Evolutionary conservation across 352 stramenopile species (phyloP).

Genomic region (Thalassiosira mediterranea): DNA sequence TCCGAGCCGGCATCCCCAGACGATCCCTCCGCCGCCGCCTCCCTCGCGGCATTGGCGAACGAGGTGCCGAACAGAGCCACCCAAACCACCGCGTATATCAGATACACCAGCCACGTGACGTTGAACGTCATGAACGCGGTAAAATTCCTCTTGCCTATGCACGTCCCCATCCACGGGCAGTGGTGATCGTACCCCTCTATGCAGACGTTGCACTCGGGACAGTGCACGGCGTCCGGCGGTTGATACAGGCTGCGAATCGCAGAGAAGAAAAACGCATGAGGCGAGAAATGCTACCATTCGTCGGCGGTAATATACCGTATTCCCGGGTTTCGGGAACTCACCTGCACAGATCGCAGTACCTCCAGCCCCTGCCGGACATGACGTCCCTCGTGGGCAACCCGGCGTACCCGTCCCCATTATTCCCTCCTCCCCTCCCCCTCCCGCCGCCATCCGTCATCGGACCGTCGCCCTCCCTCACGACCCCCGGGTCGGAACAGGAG

Average conservation of each 20-base stretch:
- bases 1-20: too few relatives aligned
- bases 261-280: background rate
- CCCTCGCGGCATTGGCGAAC: too few relatives aligned
- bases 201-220: slow-evolving; percentile 92
- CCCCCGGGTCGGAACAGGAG: slow-evolving; percentile 69
- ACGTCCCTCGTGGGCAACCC: slow-evolving; percentile 24
- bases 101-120: slow-evolving; percentile 81
- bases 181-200: slow-evolving; percentile 90
- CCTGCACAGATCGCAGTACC: slow-evolving; percentile 79
- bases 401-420: slow-evolving; percentile 35
- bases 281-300: too few relatives aligned
- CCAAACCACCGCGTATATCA: slow-evolving; percentile 82
- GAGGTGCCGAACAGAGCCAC: slow-evolving; percentile 41
- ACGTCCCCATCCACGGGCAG: slow-evolving; percentile 85
- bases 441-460: slow-evolving; percentile 2
- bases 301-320: too few relatives aligned
- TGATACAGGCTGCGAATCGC: slow-evolving; percentile 51
- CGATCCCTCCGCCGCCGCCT: too few relatives aligned
- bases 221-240: slow-evolving; percentile 86
- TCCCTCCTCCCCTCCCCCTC: slow-evolving; percentile 18
- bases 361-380: slow-evolving; percentile 45
- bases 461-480: slow-evolving; percentile 42
- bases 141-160: slow-evolving; percentile 90
- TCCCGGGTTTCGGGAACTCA: too few relatives aligned
- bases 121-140: slow-evolving; percentile 90